phyloP scores from a whole-genome alignment of 345 rosid genomes.

The Noccaea caerulescens region DNA sequence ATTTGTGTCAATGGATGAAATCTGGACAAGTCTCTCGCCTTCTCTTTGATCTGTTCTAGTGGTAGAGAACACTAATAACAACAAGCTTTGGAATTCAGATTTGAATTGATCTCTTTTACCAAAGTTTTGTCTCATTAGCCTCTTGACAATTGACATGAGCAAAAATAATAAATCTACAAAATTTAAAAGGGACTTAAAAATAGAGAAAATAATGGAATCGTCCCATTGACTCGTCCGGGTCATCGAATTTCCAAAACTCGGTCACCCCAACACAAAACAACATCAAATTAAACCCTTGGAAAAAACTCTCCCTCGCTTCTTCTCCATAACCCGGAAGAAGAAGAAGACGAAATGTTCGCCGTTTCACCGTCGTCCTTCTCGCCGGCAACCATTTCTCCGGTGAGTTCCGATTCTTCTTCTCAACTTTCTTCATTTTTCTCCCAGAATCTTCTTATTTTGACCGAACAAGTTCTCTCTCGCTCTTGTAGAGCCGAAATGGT shows the following conservation, averaged over 20 bases:
- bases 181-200: too few species aligned
- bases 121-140: too few species aligned
- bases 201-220: background rate
- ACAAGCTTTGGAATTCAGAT: background rate
- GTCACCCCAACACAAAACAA: constrained; percentile 7
- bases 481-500: constrained; percentile 49
- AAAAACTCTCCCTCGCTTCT: constrained; percentile 31
- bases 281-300: constrained; percentile 27
- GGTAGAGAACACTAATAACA: background rate
- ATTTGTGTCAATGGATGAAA: too few species aligned
- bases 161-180: too few species aligned
- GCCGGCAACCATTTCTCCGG: constrained; percentile 30
- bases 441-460: constrained; percentile 2
- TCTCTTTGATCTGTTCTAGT: background rate
- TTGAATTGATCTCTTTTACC: too few species aligned
- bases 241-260: constrained; percentile 21
- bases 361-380: constrained; percentile 40
- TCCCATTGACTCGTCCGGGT: constrained; percentile 18
- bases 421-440: background rate
- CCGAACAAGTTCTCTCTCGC: background rate
- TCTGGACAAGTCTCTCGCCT: background rate
- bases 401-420: background rate
- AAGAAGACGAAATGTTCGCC: constrained; percentile 39
- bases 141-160: too few species aligned
- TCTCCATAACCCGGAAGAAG: background rate